These are phyloP conservation scores for Vinca minor DNA, from an alignment of 257 asterid genomes.

Conservation along the genomic window DNA sequence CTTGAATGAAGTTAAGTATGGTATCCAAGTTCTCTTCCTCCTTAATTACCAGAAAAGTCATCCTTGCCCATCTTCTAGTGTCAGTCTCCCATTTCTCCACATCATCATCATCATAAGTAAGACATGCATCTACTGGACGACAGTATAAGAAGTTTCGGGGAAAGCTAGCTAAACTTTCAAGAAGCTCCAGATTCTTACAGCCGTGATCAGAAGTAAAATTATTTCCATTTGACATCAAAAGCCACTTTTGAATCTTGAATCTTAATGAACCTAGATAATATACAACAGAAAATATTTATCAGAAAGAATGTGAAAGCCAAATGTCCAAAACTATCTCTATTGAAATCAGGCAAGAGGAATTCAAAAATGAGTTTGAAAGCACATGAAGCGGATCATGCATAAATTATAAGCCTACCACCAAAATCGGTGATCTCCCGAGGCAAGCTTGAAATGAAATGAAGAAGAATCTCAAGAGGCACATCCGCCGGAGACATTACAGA, in stretches of 20 bases:
- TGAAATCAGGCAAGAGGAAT: neutral
- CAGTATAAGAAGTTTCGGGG: slow-evolving; percentile 43
- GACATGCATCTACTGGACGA: slow-evolving; percentile 30
- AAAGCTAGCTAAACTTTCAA: slow-evolving; percentile 44
- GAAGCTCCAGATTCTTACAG: slow-evolving; percentile 30
- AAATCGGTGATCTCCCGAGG: slow-evolving; percentile 78
- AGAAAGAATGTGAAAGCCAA: neutral
- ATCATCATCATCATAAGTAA: slow-evolving; percentile 72
- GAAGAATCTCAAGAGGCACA: slow-evolving; percentile 62
- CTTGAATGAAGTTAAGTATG: slow-evolving; percentile 48
- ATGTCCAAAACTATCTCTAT: neutral
- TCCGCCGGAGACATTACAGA: slow-evolving; percentile 49
- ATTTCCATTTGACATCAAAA: slow-evolving; percentile 20
- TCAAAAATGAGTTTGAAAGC: neutral
- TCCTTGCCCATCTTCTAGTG: slow-evolving; percentile 82
- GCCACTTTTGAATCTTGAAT: slow-evolving; percentile 57
- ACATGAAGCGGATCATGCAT: neutral
- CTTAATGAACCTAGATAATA: slow-evolving; percentile 55
- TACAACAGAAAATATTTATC: slow-evolving; percentile 4
- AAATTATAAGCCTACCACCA: slow-evolving; percentile 50
- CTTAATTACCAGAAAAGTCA: slow-evolving; percentile 52
- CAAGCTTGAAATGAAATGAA: slow-evolving; percentile 65
- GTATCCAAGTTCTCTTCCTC: slow-evolving; percentile 40
- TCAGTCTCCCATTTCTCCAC: slow-evolving; percentile 70
- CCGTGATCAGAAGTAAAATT: slow-evolving; percentile 14